Base-by-base conservation (phyloP, 2,329 filamentous ascomycete species). In the Pseudogymnoascus sp. region DNA sequence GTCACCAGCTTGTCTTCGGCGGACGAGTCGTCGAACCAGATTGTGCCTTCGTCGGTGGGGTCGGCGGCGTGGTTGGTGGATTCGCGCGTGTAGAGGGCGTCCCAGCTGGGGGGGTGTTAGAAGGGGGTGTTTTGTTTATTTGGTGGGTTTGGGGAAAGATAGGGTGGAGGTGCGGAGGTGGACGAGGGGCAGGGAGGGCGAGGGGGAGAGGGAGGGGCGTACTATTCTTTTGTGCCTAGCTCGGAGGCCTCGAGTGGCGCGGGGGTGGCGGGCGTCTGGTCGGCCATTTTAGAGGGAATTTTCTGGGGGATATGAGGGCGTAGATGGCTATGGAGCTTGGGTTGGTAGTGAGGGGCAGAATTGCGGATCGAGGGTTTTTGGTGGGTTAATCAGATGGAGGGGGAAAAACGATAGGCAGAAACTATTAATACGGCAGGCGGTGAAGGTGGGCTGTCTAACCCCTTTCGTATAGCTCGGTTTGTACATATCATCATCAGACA, bases 1-100 rank as follows among this genome's bases (percentile, higher is more conserved):
- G 79, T 75, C 24, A 96, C 76, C 65, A 96, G 86, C 72, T 93
- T 93, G 66, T 87, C 81, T 72, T 96, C 91, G 66, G 95, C 95
- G 72, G 89, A 86, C 33, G 91, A 90, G 78, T 98, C 95, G 74
- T 92, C 89, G 82, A 99, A 99, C 95, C 95, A 99, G 70, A 95
- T 87, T 31, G 92, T 96, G 68, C 93, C 93, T 65, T 89, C 89
- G 79, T 96, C 90, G 63, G 83, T 77, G 8, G 90, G 85, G 77
- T 96, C 86, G 66, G 83, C 75, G 62, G 84, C 77, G 75, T 93
- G 85, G 77, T 95, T 93, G 65, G 78, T 74, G 61, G 91, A 80
- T 75, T 95, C 89, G 68, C 79, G 82, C 0, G 81, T 79, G 79
- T 96, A 95, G 66, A 91, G 84, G 19, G 77, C 78, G 75, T 93